Evolutionary conservation across 352 stramenopile genomes (phyloP).

Genomic region (Phytophthora fragariae): DNA sequence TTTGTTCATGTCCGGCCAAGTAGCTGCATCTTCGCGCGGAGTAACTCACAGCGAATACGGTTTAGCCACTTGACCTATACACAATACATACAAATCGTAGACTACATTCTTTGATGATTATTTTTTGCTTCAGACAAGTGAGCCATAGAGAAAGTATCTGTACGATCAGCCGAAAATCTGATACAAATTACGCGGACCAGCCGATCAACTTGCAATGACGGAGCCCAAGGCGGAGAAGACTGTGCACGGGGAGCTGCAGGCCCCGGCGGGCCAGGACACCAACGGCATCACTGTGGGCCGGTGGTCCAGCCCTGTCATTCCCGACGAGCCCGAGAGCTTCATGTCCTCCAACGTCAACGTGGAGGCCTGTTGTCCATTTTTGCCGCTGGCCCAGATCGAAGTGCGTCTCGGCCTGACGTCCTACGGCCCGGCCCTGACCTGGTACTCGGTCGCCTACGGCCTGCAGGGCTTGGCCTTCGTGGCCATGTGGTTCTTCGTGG

Average conservation of each 20-base stretch:
- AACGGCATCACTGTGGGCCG: conserved; percentile 36
- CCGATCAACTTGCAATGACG: conserved; percentile 7
- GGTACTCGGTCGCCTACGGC: conserved; percentile 28
- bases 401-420: conserved; percentile 34
- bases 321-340: conserved; percentile 33
- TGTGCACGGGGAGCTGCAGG: conserved; percentile 21
- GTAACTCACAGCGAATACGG: conserved; percentile 35
- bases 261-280: conserved; percentile 24
- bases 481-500: conserved; percentile 30
- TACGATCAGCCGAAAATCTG: neutral
- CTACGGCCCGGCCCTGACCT: conserved; percentile 32
- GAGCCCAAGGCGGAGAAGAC: conserved; percentile 34
- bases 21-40: conserved; percentile 13
- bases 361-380: conserved; percentile 41
- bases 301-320: conserved; percentile 42
- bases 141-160: too few species aligned
- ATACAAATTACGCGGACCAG: neutral
- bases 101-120: neutral
- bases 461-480: conserved; percentile 14
- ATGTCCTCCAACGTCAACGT: conserved; percentile 34
- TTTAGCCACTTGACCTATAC: conserved; percentile 28
- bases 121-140: neutral
- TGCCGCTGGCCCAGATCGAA: conserved; percentile 45
- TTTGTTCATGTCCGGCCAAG: conserved; percentile 37
- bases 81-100: neutral